Evolutionary conservation across 352 stramenopile species (phyloP).

Genomic region (Sclerospora graminicola): DNA sequence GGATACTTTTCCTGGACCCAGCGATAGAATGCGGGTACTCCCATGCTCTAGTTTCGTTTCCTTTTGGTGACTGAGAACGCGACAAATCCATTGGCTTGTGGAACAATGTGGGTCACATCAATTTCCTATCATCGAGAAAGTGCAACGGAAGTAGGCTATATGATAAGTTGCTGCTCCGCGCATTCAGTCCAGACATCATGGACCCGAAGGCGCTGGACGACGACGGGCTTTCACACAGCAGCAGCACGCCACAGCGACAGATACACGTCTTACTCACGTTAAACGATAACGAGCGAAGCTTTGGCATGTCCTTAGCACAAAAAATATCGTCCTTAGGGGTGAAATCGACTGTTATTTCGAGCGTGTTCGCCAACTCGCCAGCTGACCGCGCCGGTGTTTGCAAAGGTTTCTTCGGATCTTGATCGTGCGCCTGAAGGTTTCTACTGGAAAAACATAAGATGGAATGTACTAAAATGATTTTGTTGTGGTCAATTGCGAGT

Average conservation of each 20-base stretch:
- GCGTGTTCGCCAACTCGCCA: conserved; percentile 42
- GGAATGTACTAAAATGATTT: background rate
- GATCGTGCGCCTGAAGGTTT: background rate
- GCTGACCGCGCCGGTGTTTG: conserved; percentile 42
- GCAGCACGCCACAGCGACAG: background rate
- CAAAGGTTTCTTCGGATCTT: conserved; percentile 22
- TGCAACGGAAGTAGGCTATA: background rate
- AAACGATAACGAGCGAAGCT: conserved; percentile 36
- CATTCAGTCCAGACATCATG: background rate
- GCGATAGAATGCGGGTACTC: conserved; percentile 98
- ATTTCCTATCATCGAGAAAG: background rate
- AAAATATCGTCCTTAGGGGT: conserved; percentile 3
- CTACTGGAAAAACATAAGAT: background rate
- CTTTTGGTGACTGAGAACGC: background rate
- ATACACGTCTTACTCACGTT: conserved; percentile 37
- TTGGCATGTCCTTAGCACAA: conserved; percentile 61
- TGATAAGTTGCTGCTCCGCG: background rate
- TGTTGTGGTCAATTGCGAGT: background rate
- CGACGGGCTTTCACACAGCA: too few species aligned
- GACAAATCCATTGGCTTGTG: conserved; percentile 20
- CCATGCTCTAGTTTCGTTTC: conserved; percentile 56
- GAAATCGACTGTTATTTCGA: conserved; percentile 41
- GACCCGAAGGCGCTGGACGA: background rate
- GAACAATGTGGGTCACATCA: conserved; percentile 3
- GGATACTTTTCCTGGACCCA: conserved; percentile 99